Conservation (phyloP, 805 yeast genomes). For the Naumovozyma castellii region DNA sequence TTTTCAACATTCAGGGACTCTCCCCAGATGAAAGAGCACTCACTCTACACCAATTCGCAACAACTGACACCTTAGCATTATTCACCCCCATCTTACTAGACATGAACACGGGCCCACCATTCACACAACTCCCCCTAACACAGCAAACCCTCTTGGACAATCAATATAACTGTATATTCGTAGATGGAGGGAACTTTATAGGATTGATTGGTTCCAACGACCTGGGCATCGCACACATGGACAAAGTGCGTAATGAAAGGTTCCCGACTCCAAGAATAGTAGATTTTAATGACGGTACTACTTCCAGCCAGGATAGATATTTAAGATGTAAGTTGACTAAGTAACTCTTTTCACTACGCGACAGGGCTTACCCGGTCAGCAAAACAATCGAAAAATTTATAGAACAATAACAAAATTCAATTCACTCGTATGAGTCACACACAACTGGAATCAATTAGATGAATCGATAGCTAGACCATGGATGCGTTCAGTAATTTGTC, state of each 20-base stretch:
- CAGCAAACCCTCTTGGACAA: no score
- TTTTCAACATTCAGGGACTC: slow-evolving; percentile 10
- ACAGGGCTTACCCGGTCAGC: no score
- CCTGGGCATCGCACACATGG: no score
- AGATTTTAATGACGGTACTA: not conserved
- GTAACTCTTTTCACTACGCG: not conserved
- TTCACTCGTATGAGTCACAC: no score
- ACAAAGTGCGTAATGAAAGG: not conserved
- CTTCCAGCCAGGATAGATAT: not conserved
- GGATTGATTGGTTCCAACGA: not conserved
- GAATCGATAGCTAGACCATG: no score
- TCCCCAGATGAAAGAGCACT: slow-evolving; percentile 18
- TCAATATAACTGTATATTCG: not conserved
- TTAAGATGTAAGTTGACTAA: not conserved
- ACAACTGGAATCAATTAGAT: no score
- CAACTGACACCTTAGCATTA: not conserved
- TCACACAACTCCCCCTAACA: no score
- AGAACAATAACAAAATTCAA: no score
- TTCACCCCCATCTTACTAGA: no score
- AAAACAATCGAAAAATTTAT: no score
- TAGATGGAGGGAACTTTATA: not conserved
- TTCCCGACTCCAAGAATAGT: not conserved
- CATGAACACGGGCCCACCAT: no score
- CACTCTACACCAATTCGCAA: slow-evolving; percentile 6
- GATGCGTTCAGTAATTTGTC: slow-evolving; percentile 5